phyloP scores from a whole-genome alignment of 805 yeast species.

The Candida jianshihensis region DNA sequence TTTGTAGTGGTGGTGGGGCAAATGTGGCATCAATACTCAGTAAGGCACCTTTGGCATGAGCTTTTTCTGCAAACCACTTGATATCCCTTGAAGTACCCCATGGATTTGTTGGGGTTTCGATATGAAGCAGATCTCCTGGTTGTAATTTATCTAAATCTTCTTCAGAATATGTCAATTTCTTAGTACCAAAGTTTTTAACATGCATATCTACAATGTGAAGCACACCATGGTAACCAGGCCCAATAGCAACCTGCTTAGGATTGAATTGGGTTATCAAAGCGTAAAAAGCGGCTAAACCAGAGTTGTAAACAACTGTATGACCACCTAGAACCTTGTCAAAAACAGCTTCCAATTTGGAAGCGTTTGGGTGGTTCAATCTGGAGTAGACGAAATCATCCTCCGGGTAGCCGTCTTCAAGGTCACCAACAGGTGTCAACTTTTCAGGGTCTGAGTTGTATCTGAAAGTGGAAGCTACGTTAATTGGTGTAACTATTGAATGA shows the following conservation, averaged over 20 bases:
- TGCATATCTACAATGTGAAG: conserved; percentile 62
- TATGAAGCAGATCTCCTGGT: conserved; percentile 70
- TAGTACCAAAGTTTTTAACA: conserved; percentile 51
- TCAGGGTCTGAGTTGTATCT: conserved; percentile 56
- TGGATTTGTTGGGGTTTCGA: conserved; percentile 89
- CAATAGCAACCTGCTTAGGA: conserved; percentile 71
- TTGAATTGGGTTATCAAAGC: conserved; percentile 64
- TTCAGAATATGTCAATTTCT: conserved; percentile 36
- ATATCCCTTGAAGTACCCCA: conserved; percentile 63
- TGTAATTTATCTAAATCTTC: conserved; percentile 41
- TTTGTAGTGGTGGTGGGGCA: conserved; percentile 87
- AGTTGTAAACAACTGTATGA: conserved; percentile 61
- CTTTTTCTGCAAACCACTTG: conserved; percentile 52
- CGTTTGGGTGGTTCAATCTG: conserved; percentile 67
- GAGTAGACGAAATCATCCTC: conserved; percentile 52
- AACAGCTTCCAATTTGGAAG: conserved; percentile 58
- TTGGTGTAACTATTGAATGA: conserved; percentile 55
- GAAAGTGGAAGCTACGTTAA: conserved; percentile 76
- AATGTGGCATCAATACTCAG: conserved; percentile 79
- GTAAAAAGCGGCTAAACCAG: conserved; percentile 77
- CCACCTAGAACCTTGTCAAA: conserved; percentile 55
- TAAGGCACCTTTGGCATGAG: conserved; percentile 71
- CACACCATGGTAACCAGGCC: conserved; percentile 81
- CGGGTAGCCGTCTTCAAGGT: conserved; percentile 26
- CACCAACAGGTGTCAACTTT: conserved; percentile 42